Evolutionary conservation across 2,329 filamentous ascomycete species (phyloP).

Genomic region (Phyllosticta citrichinensis): DNA sequence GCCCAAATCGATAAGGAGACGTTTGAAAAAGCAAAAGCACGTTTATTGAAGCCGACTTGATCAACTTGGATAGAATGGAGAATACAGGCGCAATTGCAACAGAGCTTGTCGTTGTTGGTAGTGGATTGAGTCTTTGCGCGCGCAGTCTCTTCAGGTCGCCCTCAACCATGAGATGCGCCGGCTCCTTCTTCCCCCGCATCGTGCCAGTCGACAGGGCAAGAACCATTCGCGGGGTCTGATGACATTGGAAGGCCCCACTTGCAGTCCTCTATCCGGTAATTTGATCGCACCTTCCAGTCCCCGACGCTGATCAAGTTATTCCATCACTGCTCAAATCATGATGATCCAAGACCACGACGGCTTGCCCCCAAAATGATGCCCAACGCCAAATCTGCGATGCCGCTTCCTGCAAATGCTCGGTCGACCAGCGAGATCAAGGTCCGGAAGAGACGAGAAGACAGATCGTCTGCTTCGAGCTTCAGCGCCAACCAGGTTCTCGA

Average conservation of each 20-base stretch:
- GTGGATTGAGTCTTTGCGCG: not conserved
- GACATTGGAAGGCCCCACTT: not conserved
- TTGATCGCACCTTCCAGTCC: not conserved
- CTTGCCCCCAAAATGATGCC: slow-evolving; percentile 5
- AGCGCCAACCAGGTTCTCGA: not conserved
- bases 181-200: not conserved
- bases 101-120: not conserved
- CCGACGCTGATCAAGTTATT: not conserved
- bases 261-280: not conserved
- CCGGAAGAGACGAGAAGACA: slow-evolving; percentile 8
- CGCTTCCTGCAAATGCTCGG: slow-evolving; percentile 4
- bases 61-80: slow-evolving; percentile 32
- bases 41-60: slow-evolving; percentile 13
- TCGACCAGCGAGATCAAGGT: slow-evolving; percentile 9
- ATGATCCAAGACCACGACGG: not conserved
- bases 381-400: slow-evolving; percentile 1
- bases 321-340: not conserved
- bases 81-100: slow-evolving; percentile 11
- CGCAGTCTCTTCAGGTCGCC: too few relatives aligned
- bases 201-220: not conserved
- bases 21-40: slow-evolving; percentile 21
- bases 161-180: not conserved
- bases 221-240: not conserved
- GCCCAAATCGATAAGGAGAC: slow-evolving; percentile 24
- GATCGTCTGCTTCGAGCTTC: slow-evolving; percentile 4